Percentiles rank a stretch among this genome's conserved stretches.
These are phyloP conservation scores for Cymodocea nodosa DNA, from an alignment of 116 monocot genomes.

Conservation along the genomic window DNA sequence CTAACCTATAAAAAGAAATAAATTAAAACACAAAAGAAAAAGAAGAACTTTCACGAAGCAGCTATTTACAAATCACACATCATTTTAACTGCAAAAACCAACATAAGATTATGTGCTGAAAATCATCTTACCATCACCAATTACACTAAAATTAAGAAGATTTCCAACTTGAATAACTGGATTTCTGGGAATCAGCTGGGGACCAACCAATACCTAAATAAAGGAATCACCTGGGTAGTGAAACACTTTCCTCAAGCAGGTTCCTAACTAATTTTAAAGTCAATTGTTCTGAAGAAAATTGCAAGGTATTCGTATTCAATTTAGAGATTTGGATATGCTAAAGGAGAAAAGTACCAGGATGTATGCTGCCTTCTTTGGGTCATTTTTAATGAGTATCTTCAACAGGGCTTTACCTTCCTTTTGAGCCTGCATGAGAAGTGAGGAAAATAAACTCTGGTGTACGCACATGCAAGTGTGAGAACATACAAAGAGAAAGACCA, in stretches of 20 bases:
- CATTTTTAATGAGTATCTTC: slow-evolving; percentile 36
- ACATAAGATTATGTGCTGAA: not conserved
- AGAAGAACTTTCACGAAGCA: too few species aligned
- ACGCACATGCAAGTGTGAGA: not conserved
- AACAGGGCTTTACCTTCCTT: slow-evolving; percentile 65
- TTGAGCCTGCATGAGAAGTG: slow-evolving; percentile 35
- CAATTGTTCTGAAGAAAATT: not conserved
- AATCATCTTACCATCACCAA: slow-evolving; percentile 47
- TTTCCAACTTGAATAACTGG: slow-evolving; percentile 55
- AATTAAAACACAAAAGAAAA: not conserved
- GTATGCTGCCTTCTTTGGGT: slow-evolving; percentile 55
- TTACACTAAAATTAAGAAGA: slow-evolving; percentile 51
- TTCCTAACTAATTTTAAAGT: not conserved
- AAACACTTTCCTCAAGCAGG: too few species aligned
- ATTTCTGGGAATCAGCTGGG: slow-evolving; percentile 66
- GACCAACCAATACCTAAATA: slow-evolving; percentile 75
- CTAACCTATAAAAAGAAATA: too few species aligned
- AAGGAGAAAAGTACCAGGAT: slow-evolving; percentile 42
- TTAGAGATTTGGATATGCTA: not conserved
- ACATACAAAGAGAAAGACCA: not conserved
- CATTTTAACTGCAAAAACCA: too few species aligned
- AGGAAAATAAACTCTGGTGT: too few species aligned
- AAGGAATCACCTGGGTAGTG: not conserved
- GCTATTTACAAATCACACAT: too few species aligned
- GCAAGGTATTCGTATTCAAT: not conserved